Base-by-base conservation (phyloP, 1,284 basidiomycete genomes). In the Gomphus sp. region DNA sequence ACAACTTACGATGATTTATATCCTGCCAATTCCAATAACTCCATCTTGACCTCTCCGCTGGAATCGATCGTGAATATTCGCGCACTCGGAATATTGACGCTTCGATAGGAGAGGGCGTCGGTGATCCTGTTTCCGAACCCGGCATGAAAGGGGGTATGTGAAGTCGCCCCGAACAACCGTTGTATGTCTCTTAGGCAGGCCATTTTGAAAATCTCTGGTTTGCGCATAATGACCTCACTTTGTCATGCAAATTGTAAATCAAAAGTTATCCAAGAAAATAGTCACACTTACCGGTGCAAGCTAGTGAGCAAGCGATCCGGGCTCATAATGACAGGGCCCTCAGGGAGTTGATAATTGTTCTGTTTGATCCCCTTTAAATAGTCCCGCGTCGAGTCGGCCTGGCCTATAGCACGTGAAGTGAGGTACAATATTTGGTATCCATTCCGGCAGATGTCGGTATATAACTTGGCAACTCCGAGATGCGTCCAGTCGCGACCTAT, bases 401-500 rank as follows among this genome's bases (percentile, higher is more conserved):
- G 97, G 0, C 97, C 97, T 63, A 99, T 98, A 2, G 97, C 96
- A 41, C 97, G 82, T 14, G 94, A 97, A 0, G 97, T 99, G 22
- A 99, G 82, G 71, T 99, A 99, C 83, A 99, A 87, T 68, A 99
- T 90, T 75, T 95, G 95, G 80, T 99, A 99, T 41, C 97, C 97
- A 68, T 99, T 99, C 61, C 92, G 83, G 58, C 79, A 80, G 63
- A 99, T 98, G 68, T 99, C 97, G 3, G 93, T 98, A 73, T 99
- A 99, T 22, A 99, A 79, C 73, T 99, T 99, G 6, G 97, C 97
- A 18, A 99, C 96, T 16, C 97, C 97, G 16, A 93, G 77, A 70
- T 99, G 97, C 4, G 97, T 99, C 97, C 97, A 99, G 72, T 99
- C 97, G n/a, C 96, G 85, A 4, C 97, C 97, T 65, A 99, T 97